Percentiles rank a stretch among this genome's conserved stretches.
These are phyloP conservation scores for Erodium chrysanthum DNA, from an alignment of 441 rosid species.

Conservation along the genomic window DNA sequence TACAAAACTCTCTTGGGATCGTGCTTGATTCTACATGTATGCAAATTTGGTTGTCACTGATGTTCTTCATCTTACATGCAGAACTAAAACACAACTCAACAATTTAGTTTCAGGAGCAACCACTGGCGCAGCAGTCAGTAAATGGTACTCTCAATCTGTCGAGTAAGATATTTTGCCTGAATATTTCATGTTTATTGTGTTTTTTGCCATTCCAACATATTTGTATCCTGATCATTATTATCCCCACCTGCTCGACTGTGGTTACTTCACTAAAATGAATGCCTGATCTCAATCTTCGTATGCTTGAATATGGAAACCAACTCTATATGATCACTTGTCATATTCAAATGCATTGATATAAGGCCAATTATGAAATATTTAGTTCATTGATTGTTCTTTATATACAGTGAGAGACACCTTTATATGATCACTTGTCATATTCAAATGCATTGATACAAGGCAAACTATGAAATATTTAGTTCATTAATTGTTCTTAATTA, in stretches of 20 bases:
- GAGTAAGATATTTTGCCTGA: conserved; percentile 34
- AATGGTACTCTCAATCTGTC: conserved; percentile 24
- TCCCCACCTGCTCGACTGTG: background rate
- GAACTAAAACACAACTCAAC: conserved; percentile 26
- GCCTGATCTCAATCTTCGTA: background rate
- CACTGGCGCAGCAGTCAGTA: conserved; percentile 19
- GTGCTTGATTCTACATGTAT: background rate
- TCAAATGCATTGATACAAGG: no score
- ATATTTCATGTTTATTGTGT: background rate
- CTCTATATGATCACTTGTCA: no score
- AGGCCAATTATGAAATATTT: no score
- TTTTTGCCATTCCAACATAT: background rate
- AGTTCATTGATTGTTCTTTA: no score
- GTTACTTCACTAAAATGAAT: background rate
- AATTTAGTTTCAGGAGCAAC: conserved; percentile 35
- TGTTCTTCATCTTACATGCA: conserved; percentile 20
- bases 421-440: no score
- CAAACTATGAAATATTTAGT: no score
- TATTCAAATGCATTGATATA: no score
- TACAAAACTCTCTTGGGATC: background rate
- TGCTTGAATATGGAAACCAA: background rate
- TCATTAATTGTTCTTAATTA: no score
- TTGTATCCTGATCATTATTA: background rate
- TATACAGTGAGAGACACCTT: no score
- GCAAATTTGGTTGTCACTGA: conserved; percentile 5